Evolutionary conservation across 345 rosid genomes (phyloP).

Genomic region (Arabidopsis arenosa): DNA sequence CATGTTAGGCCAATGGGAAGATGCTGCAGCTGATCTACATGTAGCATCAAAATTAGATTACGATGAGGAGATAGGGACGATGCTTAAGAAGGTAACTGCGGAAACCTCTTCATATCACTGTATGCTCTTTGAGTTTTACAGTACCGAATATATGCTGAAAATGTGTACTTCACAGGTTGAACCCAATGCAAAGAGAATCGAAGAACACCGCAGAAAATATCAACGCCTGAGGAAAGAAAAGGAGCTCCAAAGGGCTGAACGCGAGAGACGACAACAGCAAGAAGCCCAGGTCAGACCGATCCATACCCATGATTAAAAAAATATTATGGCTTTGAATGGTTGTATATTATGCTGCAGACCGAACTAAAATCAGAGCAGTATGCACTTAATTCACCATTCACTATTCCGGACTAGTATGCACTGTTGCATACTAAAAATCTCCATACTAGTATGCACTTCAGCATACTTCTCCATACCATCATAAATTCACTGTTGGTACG

Average conservation of each 20-base stretch:
- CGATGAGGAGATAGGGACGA: conserved; percentile 74
- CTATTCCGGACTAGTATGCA: too few species aligned
- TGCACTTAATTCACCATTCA: too few species aligned
- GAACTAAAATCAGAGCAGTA: too few species aligned
- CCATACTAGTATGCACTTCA: too few species aligned
- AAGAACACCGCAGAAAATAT: conserved; percentile 78
- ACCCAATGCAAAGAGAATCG: conserved; percentile 72
- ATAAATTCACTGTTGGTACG: too few species aligned
- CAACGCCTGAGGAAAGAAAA: conserved; percentile 69
- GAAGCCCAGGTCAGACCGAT: conserved; percentile 55
- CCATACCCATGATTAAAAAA: conserved; percentile 15
- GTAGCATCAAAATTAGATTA: conserved; percentile 81
- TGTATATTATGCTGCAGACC: too few species aligned
- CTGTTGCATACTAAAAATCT: too few species aligned
- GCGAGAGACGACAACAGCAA: conserved; percentile 52
- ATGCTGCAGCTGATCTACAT: conserved; percentile 78
- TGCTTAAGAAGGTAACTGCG: conserved; percentile 68
- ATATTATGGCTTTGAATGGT: too few species aligned
- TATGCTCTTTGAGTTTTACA: conserved; percentile 4
- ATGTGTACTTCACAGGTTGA: conserved; percentile 63
- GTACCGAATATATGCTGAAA: conserved; percentile 6
- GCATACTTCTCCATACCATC: too few species aligned
- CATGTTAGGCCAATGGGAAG: conserved; percentile 80
- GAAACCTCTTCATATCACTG: conserved; percentile 26
- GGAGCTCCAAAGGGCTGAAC: conserved; percentile 59